These are phyloP conservation scores for Conoideocrella luteorostrata DNA, from an alignment of 2,329 filamentous ascomycete genomes.

Conservation along the genomic window DNA sequence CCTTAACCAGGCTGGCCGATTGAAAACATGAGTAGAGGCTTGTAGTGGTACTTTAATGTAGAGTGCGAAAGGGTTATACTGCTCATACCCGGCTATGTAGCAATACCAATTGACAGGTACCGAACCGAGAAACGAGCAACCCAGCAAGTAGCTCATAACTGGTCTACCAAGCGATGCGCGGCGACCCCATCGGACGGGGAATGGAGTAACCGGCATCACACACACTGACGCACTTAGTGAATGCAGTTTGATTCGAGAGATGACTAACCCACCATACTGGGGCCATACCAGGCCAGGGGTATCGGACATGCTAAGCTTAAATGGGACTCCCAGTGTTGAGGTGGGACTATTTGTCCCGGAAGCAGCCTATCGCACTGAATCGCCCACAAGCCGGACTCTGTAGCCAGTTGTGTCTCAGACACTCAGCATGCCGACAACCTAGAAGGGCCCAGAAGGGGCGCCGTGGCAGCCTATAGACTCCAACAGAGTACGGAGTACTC, in stretches of 20 bases:
- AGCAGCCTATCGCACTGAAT: not conserved
- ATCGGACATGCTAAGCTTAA: conserved; percentile 14
- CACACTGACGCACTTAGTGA: not conserved
- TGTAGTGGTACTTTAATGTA: too few species aligned
- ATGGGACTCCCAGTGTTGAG: conserved; percentile 1
- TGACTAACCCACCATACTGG: conserved; percentile 1
- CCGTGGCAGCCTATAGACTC: too few species aligned
- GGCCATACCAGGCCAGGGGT: conserved; percentile 9
- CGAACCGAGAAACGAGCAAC: conserved; percentile 8
- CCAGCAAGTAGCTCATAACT: conserved; percentile 3
- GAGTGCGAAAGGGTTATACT: too few species aligned
- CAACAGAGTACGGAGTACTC: too few species aligned
- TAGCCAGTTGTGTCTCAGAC: too few species aligned
- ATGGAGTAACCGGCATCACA: not conserved
- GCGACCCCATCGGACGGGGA: conserved; percentile 7
- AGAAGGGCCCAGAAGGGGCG: too few species aligned
- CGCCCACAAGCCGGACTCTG: too few species aligned
- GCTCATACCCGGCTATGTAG: not conserved
- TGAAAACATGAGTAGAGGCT: too few species aligned
- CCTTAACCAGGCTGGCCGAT: too few species aligned
- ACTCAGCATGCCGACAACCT: too few species aligned
- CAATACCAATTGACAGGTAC: conserved; percentile 2
- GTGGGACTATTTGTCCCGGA: too few species aligned
- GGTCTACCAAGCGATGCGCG: conserved; percentile 11
- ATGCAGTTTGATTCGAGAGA: not conserved